Evolutionary conservation across 116 monocot species (phyloP).

Genomic region (Thalassia testudinum): DNA sequence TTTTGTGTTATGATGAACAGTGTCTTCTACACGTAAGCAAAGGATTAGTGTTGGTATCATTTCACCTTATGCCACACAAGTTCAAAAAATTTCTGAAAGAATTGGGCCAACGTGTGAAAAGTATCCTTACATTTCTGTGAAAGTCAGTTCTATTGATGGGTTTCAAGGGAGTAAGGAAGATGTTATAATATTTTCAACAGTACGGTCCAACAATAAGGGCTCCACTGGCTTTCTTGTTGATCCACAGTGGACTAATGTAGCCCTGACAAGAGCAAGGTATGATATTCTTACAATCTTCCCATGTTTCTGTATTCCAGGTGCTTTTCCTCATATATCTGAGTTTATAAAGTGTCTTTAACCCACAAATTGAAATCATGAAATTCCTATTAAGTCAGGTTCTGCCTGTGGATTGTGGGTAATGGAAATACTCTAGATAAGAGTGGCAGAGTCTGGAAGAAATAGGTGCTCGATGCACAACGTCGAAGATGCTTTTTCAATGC

Average conservation of each 20-base stretch:
- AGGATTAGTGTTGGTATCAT: slow-evolving; percentile 8
- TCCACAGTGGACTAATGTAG: slow-evolving; percentile 36
- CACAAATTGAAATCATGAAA: too few relatives aligned
- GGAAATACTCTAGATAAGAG: slow-evolving; percentile 16
- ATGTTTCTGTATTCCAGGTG: too few relatives aligned
- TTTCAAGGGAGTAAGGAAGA: slow-evolving; percentile 17
- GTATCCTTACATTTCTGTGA: neutral
- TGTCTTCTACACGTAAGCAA: neutral
- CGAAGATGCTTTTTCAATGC: slow-evolving; percentile 34
- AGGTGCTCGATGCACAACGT: slow-evolving; percentile 25
- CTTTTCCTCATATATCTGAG: too few relatives aligned
- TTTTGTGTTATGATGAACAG: neutral
- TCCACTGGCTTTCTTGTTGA: slow-evolving; percentile 40
- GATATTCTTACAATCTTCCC: neutral
- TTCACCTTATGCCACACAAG: slow-evolving; percentile 13
- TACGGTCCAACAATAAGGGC: slow-evolving; percentile 18
- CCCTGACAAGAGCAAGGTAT: slow-evolving; percentile 55
- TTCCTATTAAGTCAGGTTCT: slow-evolving; percentile 15
- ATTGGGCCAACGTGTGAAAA: neutral
- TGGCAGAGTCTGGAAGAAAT: slow-evolving; percentile 22
- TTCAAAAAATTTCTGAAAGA: slow-evolving; percentile 3
- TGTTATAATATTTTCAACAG: slow-evolving; percentile 10
- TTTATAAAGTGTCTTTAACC: too few relatives aligned
- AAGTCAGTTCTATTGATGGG: slow-evolving; percentile 11
- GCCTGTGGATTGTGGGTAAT: slow-evolving; percentile 54